Percentiles rank a stretch among this genome's conserved stretches.
These are phyloP conservation scores for Pugionium dolabratum DNA, from an alignment of 345 rosid species.

Conservation along the genomic window DNA sequence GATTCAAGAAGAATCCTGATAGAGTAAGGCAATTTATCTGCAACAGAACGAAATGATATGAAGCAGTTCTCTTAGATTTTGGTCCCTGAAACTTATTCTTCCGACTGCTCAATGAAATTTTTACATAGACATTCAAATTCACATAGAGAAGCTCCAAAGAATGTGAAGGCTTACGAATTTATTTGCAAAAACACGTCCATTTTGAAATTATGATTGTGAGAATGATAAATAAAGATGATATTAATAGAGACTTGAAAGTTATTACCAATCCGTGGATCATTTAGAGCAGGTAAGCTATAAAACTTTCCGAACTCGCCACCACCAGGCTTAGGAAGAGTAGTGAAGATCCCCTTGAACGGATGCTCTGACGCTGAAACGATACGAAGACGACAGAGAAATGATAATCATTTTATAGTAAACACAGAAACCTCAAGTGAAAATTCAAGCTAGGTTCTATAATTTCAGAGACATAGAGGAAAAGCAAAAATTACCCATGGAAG, in stretches of 20 bases:
- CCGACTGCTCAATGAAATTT: constrained; percentile 5
- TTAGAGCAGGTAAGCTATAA: constrained; percentile 86
- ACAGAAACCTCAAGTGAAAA: neutral
- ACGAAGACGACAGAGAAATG: neutral
- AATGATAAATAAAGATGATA: too few species aligned
- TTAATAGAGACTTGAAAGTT: neutral
- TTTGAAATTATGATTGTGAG: too few species aligned
- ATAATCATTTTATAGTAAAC: too few species aligned
- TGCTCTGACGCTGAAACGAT: constrained; percentile 70
- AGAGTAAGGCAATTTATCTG: constrained; percentile 75
- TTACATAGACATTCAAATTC: neutral
- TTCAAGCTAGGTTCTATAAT: constrained; percentile 17
- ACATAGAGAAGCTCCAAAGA: too few species aligned
- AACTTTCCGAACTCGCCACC: constrained; percentile 96
- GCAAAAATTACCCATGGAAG: constrained; percentile 70
- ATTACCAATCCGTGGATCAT: constrained; percentile 92
- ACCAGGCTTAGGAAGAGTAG: constrained; percentile 78
- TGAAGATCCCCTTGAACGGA: constrained; percentile 75
- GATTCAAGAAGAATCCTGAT: constrained; percentile 82
- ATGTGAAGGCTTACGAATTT: too few species aligned
- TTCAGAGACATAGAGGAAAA: neutral
- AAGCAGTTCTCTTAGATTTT: constrained; percentile 63
- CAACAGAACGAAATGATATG: constrained; percentile 25
- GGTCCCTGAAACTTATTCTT: constrained; percentile 2
- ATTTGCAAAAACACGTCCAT: too few species aligned